These are phyloP conservation scores for Medicago lupulina DNA, from an alignment of 306 rosid species.

Conservation along the genomic window DNA sequence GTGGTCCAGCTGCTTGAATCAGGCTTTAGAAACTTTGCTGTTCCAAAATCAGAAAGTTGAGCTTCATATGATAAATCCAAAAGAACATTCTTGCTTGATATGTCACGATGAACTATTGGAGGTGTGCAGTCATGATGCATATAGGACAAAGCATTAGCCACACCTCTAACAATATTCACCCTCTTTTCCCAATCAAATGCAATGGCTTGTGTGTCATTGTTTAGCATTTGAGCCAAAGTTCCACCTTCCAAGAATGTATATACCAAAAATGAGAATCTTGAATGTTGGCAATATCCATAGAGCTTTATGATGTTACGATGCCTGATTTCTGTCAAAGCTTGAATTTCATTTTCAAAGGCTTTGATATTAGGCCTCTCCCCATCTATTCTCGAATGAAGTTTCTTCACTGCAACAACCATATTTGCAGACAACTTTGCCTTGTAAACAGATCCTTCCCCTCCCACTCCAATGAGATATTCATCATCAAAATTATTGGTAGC, in stretches of 20 bases:
- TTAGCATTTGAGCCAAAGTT: conserved; percentile 29
- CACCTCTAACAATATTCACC: conserved; percentile 40
- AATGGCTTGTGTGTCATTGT: background rate
- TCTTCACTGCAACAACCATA: conserved; percentile 39
- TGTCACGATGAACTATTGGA: conserved; percentile 41
- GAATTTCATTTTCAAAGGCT: conserved; percentile 36
- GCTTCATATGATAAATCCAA: conserved; percentile 39
- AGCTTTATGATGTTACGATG: conserved; percentile 42
- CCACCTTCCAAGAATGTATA: conserved; percentile 39
- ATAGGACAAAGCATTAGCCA: conserved; percentile 39
- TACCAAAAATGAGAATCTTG: conserved; percentile 40
- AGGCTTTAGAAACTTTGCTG: conserved; percentile 34
- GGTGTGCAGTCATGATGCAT: conserved; percentile 36
- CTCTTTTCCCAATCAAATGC: conserved; percentile 43
- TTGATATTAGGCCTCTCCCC: conserved; percentile 5
- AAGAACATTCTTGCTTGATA: conserved; percentile 45
- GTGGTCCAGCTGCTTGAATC: conserved; percentile 33
- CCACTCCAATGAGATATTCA: conserved; percentile 35
- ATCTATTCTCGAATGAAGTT: conserved; percentile 14
- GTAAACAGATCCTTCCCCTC: conserved; percentile 44
- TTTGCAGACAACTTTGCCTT: conserved; percentile 22
- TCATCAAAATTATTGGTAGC: conserved; percentile 38
- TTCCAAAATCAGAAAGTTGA: conserved; percentile 43
- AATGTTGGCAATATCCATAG: conserved; percentile 39
- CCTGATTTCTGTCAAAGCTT: conserved; percentile 38